Base-by-base conservation (phyloP, 1,284 basidiomycete genomes). In the Singerocomus rubriflavus region DNA sequence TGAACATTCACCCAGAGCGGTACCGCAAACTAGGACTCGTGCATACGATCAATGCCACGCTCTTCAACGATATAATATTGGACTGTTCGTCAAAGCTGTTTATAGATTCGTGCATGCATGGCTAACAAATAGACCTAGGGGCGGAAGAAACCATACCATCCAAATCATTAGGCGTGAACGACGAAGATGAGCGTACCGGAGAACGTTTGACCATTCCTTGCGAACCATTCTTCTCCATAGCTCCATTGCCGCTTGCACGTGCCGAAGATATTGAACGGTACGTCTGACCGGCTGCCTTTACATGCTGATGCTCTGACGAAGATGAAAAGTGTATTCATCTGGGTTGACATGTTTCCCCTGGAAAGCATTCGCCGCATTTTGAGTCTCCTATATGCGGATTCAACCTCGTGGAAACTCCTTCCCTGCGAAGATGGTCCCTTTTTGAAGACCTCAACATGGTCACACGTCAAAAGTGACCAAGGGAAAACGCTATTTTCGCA, bases 371-470 rank as follows among this genome's bases (percentile, higher is more conserved):
- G 80, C 53, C 75, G 79, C 21, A 64, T 77, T 16, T 58, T 85
- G 50, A 81, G 82, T 55, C 65, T 80, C 13, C 51, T 76, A 16
- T 74, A 73, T 50, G 73, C 75, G 3, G 62, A 73, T 25, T 74
- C 73, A 3, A 52, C 46, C 3, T 49, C 67, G 16, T 81, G 78
- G 75, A 66, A 58, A 35, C 78, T 83, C 54, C 54, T 64, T 48
- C 59, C 66, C 6, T 62, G 64, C 38, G 59, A 69, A 12, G 62
- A 66, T 11, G 75, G 78, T 17, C 54, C 72, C 2, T 60, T 76
- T 37, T 74, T 85, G 50, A 73, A 71, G 51, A 71, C 72, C 51
- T 73, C 74, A 46, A 67, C 73, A n/a, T 88, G 85, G 84, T 70
- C 69, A 27, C 55, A 56, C 26, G 11, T 45, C 36, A 50, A 39